phyloP scores from a whole-genome alignment of 139 green algal genomes.

The Astrephomene gubernaculifera region DNA sequence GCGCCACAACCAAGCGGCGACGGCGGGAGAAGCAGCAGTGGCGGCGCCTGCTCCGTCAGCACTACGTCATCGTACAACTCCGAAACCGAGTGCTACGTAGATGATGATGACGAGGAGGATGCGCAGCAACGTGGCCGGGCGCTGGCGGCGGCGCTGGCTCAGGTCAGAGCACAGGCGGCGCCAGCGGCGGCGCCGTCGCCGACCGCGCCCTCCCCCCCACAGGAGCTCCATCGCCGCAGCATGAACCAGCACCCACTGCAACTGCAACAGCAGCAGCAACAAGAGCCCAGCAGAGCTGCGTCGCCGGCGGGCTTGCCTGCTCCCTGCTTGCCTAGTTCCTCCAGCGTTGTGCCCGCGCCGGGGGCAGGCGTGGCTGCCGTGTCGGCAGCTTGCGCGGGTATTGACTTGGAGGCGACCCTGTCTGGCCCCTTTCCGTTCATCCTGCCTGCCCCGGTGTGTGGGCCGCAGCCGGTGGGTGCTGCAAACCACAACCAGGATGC shows the following conservation, averaged over 20 bases:
- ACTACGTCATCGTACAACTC: constrained; percentile 38
- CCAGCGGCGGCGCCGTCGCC: background rate
- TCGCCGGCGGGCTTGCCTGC: background rate
- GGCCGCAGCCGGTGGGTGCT: too few relatives aligned
- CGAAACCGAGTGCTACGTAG: constrained; percentile 5
- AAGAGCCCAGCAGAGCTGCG: too few relatives aligned
- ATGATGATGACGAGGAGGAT: constrained; percentile 17
- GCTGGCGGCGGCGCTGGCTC: constrained; percentile 25
- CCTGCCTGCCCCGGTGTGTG: too few relatives aligned
- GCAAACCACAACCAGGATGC: too few relatives aligned
- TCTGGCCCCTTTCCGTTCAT: constrained; percentile 5
- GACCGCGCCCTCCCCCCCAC: too few relatives aligned
- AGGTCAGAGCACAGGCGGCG: background rate
- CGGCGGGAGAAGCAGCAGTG: background rate
- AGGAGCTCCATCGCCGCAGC: too few relatives aligned
- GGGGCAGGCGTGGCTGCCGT: too few relatives aligned
- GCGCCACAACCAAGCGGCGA: too few relatives aligned
- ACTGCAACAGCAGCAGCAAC: background rate
- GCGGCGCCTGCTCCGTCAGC: background rate
- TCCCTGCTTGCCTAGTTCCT: too few relatives aligned
- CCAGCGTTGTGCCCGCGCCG: too few relatives aligned
- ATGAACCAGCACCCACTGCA: too few relatives aligned
- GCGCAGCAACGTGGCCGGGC: background rate
- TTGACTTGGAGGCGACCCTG: constrained; percentile 24
- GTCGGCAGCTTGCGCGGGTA: too few relatives aligned